A percentile compares a stretch with the other conserved stretches of the same genome.
phyloP scores from a whole-genome alignment of 2,329 filamentous ascomycete species.

The Chaetomiaceae sp. region DNA sequence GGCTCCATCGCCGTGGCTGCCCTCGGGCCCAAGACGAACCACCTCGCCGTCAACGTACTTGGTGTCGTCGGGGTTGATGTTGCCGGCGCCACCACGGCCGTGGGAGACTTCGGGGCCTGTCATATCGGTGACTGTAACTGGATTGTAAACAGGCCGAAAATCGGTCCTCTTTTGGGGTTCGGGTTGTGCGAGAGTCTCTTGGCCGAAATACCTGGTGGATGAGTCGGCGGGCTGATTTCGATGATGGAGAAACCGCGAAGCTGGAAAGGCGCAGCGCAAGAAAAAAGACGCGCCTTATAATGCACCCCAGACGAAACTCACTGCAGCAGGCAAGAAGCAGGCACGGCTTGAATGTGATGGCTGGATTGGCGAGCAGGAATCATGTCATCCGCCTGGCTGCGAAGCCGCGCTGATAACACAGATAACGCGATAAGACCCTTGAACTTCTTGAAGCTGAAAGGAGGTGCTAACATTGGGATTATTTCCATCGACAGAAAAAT shows the following conservation, averaged over 20 bases:
- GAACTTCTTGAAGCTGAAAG: not conserved
- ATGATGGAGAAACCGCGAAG: not conserved
- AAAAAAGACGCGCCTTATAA: constrained; percentile 14
- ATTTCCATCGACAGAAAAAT: not conserved
- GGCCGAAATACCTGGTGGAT: not conserved
- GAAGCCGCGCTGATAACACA: constrained; percentile 7
- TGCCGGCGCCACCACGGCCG: constrained; percentile 58
- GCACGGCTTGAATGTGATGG: not conserved
- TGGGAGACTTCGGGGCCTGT: constrained; percentile 49
- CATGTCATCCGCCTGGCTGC: constrained; percentile 3
- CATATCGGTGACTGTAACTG: constrained; percentile 25
- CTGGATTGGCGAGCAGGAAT: constrained; percentile 10
- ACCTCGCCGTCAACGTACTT: constrained; percentile 60
- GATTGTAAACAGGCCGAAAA: too few species aligned
- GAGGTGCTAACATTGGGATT: not conserved
- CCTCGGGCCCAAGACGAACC: constrained; percentile 49
- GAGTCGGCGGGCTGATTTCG: not conserved
- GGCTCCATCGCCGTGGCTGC: constrained; percentile 54
- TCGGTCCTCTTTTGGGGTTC: too few species aligned
- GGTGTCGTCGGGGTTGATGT: constrained; percentile 55
- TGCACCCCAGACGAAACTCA: constrained; percentile 1
- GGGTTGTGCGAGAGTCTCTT: not conserved
- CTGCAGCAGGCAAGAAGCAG: not conserved
- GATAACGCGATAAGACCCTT: constrained; percentile 22
- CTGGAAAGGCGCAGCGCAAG: not conserved